Base-by-base conservation (phyloP, 331 rosid species). In the Dryas integrifolia region DNA sequence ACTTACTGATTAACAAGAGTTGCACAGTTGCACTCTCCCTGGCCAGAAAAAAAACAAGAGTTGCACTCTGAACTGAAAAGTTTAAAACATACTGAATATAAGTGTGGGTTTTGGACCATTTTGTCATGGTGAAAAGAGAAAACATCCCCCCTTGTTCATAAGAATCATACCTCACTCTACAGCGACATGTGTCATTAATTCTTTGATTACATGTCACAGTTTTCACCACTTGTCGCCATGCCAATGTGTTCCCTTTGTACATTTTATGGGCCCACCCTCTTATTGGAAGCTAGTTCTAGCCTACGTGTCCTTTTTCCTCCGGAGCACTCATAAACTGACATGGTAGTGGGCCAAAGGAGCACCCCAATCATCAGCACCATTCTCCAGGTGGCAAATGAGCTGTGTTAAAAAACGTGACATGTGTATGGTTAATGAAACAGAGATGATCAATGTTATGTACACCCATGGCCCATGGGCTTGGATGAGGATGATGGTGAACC, bases 121-220 rank as follows among this genome's bases (percentile, higher is more conserved):
- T 5, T 13, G 5, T 14, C 55, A 50, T 50, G 30, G 9, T 46
- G 21, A 10, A 6, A 45, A 11, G 56, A 7, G 56, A 24, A 46
- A 30, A 12, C 21, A 45, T 12, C 43, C 75, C 16, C 15, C n/a
- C 39, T 1, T 0, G 44, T 44, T 43, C 52, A 24, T 21, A 21
- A 0, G 24, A 21, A 21, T 21, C 24, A 21, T 58, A 44, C 2
- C 4, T n/a, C 5, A 1, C 21, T n/a, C 43, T 6, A 21, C 5
- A 41, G 13, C 5, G 58, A 45, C 67, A 44, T n/a, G 67, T 72
- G 65, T 70, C 74, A 21, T 44, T 2, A 12, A 15, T 24, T 58
- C 16, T 21, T 50, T 50, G 40, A 26, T 58, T 5, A 45, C 67
- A 26, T 26, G 57, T 26, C 67, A 5, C 40, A 13, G 35, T 7